phyloP scores from a whole-genome alignment of 768 basidiomycete species.

The Trametes coccinea region DNA sequence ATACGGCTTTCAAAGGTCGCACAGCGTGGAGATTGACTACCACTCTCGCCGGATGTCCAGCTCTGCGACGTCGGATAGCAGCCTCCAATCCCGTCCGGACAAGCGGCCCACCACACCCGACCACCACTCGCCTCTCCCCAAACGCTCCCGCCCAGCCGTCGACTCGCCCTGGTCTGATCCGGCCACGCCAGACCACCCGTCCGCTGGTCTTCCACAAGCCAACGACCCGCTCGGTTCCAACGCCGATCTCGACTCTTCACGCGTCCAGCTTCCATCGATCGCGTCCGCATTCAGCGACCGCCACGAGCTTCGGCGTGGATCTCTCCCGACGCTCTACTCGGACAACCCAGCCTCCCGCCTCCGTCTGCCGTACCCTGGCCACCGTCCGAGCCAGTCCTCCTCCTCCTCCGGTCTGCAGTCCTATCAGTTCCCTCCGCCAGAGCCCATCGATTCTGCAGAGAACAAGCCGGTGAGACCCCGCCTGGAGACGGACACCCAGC shows the following conservation, averaged over 20 bases:
- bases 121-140: constrained; percentile 50
- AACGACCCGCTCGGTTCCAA: constrained; percentile 35
- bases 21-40: constrained; percentile 58
- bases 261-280: constrained; percentile 74
- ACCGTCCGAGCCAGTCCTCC: constrained; percentile 35
- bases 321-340: constrained; percentile 60
- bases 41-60: constrained; percentile 73
- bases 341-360: constrained; percentile 46
- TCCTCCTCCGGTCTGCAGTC: constrained; percentile 39
- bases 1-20: constrained; percentile 32
- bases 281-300: constrained; percentile 69
- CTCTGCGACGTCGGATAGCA: constrained; percentile 71
- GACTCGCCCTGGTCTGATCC: constrained; percentile 28
- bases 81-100: constrained; percentile 57
- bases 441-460: constrained; percentile 37
- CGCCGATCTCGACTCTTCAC: constrained; percentile 44
- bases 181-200: constrained; percentile 27
- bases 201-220: constrained; percentile 27
- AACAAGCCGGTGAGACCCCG: constrained; percentile 46
- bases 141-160: constrained; percentile 44
- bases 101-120: constrained; percentile 60
- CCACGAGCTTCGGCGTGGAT: constrained; percentile 58
- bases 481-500: constrained; percentile 49
- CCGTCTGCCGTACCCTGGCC: constrained; percentile 61
- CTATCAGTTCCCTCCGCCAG: constrained; percentile 58